Conservation (phyloP, 2,329 filamentous ascomycete genomes). For the Aureobasidium musti region DNA sequence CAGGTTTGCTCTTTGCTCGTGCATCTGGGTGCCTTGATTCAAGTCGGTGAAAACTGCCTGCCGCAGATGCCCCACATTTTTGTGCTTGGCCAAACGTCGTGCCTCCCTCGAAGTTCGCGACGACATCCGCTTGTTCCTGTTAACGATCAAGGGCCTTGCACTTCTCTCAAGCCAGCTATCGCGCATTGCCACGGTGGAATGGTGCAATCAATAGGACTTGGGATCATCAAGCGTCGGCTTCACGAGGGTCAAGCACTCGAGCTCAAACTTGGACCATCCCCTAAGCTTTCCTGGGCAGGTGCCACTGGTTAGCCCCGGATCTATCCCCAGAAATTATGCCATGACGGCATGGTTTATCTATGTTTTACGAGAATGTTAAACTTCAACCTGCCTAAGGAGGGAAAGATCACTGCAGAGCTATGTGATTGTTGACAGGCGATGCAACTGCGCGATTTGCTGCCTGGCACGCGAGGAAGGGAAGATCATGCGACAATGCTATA, state of each 20-base stretch:
- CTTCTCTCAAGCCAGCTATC: background rate
- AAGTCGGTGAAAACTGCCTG: background rate
- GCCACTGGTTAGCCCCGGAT: constrained; percentile 14
- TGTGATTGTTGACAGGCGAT: background rate
- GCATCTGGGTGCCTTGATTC: background rate
- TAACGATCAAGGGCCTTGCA: no score
- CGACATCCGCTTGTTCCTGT: background rate
- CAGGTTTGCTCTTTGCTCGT: background rate
- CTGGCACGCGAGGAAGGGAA: constrained; percentile 15
- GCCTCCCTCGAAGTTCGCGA: background rate
- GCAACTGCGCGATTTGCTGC: constrained; percentile 13
- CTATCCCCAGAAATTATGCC: background rate
- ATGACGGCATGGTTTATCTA: constrained; percentile 22
- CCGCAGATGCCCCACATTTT: background rate
- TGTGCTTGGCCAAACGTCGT: background rate
- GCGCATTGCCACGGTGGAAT: background rate
- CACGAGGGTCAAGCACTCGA: constrained; percentile 9
- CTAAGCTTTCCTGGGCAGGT: constrained; percentile 27
- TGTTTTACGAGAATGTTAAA: constrained; percentile 10
- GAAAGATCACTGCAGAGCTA: constrained; percentile 14
- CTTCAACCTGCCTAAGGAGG: constrained; percentile 27
- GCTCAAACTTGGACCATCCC: background rate
- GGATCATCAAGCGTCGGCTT: no score
- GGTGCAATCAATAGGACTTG: background rate
- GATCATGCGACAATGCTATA: constrained; percentile 1